Conservation (phyloP, 805 yeast species). For the Wickerhamiella sergipiensis region DNA sequence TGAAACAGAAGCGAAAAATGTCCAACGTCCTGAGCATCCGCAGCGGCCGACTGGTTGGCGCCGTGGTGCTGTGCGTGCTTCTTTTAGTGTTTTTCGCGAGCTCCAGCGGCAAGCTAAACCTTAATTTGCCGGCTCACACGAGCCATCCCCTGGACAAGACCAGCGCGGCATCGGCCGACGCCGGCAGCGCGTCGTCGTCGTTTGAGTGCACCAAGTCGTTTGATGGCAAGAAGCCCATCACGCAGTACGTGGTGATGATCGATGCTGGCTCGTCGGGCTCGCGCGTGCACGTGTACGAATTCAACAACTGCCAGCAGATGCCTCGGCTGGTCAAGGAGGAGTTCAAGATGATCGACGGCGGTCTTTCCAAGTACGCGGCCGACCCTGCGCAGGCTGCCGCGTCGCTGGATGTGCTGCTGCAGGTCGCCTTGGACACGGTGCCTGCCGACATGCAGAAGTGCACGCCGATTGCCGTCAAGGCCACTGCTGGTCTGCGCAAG, state of each 20-base stretch:
- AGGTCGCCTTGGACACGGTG: slow-evolving; percentile 59
- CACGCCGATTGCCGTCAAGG: slow-evolving; percentile 92
- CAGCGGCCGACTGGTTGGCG: slow-evolving; percentile 6
- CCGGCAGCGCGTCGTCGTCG: not conserved
- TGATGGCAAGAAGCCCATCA: slow-evolving; percentile 28
- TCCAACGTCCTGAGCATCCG: slow-evolving; percentile 4
- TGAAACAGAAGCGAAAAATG: slow-evolving; percentile 4
- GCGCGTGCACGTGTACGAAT: slow-evolving; percentile 85
- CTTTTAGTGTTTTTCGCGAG: slow-evolving; percentile 4
- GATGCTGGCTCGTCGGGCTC: slow-evolving; percentile 99
- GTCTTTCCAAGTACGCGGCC: slow-evolving; percentile 62
- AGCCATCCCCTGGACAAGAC: not conserved
- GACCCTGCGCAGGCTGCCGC: slow-evolving; percentile 77
- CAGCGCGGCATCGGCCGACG: not conserved
- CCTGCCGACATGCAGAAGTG: slow-evolving; percentile 64
- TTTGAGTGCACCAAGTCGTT: slow-evolving; percentile 23
- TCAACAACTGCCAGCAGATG: slow-evolving; percentile 73
- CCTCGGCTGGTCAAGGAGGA: slow-evolving; percentile 69
- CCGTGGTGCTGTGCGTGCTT: slow-evolving; percentile 5
- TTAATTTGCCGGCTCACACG: not conserved
- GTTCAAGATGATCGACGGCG: slow-evolving; percentile 85
- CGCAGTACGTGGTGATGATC: slow-evolving; percentile 76
- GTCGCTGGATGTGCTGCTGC: slow-evolving; percentile 73
- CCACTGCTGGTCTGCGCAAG: slow-evolving; percentile 90
- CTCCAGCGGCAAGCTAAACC: not conserved